Base-by-base conservation (phyloP, 2,329 filamentous ascomycete genomes). In the Penicillium sp. region DNA sequence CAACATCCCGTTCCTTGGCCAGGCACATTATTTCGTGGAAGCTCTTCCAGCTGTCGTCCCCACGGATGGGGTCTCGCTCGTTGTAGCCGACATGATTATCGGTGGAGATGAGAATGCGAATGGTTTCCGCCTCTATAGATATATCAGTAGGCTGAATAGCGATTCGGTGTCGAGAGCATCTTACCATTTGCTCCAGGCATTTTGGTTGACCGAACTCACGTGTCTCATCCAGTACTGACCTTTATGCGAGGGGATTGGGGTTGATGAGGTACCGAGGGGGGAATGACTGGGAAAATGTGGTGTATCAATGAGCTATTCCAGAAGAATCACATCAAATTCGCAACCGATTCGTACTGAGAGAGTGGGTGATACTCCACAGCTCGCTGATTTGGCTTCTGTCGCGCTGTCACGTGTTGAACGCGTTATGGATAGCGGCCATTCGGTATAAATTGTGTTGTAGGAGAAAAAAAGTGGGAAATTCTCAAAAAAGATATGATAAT, bases 21-120 rank as follows among this genome's bases (percentile, higher is more conserved):
- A 97, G 78, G 63, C 87, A 89, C 89, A 99, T 91, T 61, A 97
- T 86, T 76, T 99, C 94, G 73, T 99, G 89, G 78, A 99, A 99
- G 3, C 89, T 91, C 72, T 87, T 89, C 93, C 93, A 97, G 77
- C 92, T 97, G 75, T 99, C 94, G 73, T 97, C 91, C 64, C 93
- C 93, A n/a, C 94, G 91, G 60, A 94, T 90, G 1, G 91, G 86
- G 74, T 99, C 93, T 68, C 93, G 88, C 77, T 99, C 94, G 71
- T 91, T 90, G 76, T 92, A 97, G 52, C 94, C 94, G 60, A 99
- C 94, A 89, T 99, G 94, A 67, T 96, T 97, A 74, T 99, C 94
- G 17, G 93, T 97, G 39, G 94, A 89, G 59, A 99, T 84, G 38
- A 99, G 86, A 64, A 99, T 94, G 64, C 91, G 91, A 70, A 99